Base-by-base conservation (phyloP, 1,284 basidiomycete species). In the Naganishia albida region DNA sequence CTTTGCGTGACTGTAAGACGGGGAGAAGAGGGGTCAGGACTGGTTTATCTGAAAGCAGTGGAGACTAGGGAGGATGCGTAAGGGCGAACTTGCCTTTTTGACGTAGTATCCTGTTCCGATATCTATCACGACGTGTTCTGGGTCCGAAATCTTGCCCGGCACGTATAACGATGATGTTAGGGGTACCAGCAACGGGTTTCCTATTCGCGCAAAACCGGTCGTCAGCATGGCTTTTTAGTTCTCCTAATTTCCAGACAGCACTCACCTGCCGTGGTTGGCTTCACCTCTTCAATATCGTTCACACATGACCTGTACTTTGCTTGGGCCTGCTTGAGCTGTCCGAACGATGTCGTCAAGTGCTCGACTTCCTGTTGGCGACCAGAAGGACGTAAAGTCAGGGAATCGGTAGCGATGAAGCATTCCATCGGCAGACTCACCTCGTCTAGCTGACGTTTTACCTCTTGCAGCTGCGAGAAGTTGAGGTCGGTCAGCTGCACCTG, bases 21-120 rank as follows among this genome's bases (percentile, higher is more conserved):
- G 30, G 34, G 44, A 51, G 16, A 30, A 42, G 34, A 46, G 8
- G 23, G 3, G 16, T 20, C 16, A 50, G 69, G 50, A 62, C n/a
- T n/a, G n/a, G n/a, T n/a, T 70, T 71, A 67, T 72, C 72, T 18
- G 68, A 65, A 18, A 25, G 48, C 7, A 15, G n/a, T 30, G 39
- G 7, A 44, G 1, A 15, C 42, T 20, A 38, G 25, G 10, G 18
- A 20, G 7, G 43, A 38, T 25, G 48, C 28, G n/a, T 49, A 18
- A 23, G 69, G 42, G 13, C 8, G 28, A 10, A 63, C 82, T 66
- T 63, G 92, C 93, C 85, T 97, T 98, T 78, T 91, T 88, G 20
- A 99, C 88, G 74, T 89, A 98, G 80, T 97, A 99, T 0, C 95
- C 95, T 0, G 95, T 98, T 1, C 95, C 95, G 38, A 99, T 85